Evolutionary conservation across 257 asterid species (phyloP).

Genomic region (Nicotiana attenuata): DNA sequence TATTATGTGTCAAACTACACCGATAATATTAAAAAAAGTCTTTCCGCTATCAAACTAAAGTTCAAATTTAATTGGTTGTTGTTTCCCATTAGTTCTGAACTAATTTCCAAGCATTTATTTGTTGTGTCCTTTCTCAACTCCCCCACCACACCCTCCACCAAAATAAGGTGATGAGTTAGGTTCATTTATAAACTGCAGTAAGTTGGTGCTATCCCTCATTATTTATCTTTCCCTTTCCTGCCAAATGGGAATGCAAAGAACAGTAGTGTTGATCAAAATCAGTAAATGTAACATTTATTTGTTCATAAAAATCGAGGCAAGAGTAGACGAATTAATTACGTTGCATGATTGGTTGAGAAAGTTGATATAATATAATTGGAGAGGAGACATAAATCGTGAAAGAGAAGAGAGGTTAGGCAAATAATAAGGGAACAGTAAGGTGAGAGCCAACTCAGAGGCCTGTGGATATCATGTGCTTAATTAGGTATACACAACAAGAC

Average conservation of each 20-base stretch:
- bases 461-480: slow-evolving; percentile 64
- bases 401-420: slow-evolving; percentile 31
- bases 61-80: too few species aligned
- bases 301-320: slow-evolving; percentile 3
- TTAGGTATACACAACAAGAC: slow-evolving; percentile 50
- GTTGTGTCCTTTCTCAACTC: neutral
- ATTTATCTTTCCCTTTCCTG: slow-evolving; percentile 3
- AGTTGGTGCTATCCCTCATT: slow-evolving; percentile 5
- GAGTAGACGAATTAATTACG: neutral
- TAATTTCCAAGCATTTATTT: neutral
- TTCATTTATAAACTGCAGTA: neutral
- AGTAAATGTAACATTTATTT: neutral
- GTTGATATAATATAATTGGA: neutral
- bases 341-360: neutral
- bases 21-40: too few species aligned
- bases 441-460: slow-evolving; percentile 49
- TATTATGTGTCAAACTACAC: too few species aligned
- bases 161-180: neutral
- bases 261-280: neutral
- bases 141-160: neutral
- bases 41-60: too few species aligned
- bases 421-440: slow-evolving; percentile 29
- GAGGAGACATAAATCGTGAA: slow-evolving; percentile 6
- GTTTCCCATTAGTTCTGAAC: neutral
- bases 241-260: neutral